phyloP scores from a whole-genome alignment of 2,329 filamentous ascomycete genomes.

The Phialophora tarda region DNA sequence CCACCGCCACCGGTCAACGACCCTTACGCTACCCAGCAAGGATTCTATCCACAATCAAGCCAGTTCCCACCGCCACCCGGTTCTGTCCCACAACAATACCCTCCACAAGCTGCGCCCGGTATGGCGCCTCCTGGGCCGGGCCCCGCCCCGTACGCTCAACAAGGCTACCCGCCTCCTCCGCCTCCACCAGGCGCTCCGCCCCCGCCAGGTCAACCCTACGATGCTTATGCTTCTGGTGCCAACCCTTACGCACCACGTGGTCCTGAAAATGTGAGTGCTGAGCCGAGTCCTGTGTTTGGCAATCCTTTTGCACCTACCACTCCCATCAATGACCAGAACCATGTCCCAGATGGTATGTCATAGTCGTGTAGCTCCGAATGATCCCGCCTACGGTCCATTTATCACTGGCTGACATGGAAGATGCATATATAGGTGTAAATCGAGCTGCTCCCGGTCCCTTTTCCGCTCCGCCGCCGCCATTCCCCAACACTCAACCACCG shows the following conservation, averaged over 20 bases:
- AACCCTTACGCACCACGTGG: constrained; percentile 50
- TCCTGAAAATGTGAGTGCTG: constrained; percentile 59
- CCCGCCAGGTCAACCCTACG: constrained; percentile 34
- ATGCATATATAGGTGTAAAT: constrained; percentile 29
- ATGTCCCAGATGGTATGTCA: constrained; percentile 52
- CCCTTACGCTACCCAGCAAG: constrained; percentile 43
- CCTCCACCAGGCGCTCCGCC: constrained; percentile 48
- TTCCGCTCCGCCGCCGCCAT: constrained; percentile 33
- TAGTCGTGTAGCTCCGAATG: constrained; percentile 31
- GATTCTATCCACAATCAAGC: constrained; percentile 50
- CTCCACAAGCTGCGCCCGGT: constrained; percentile 30
- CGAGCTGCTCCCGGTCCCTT: constrained; percentile 13
- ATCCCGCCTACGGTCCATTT: constrained; percentile 12
- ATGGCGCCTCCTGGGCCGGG: constrained; percentile 23
- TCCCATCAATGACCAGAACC: constrained; percentile 45
- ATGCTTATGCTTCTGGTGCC: constrained; percentile 47
- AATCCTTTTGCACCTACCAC: constrained; percentile 40
- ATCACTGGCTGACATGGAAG: background rate
- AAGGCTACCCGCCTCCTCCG: constrained; percentile 48
- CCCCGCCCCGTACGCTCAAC: constrained; percentile 35
- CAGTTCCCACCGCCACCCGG: constrained; percentile 53
- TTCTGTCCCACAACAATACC: constrained; percentile 33
- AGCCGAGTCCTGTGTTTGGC: constrained; percentile 42
- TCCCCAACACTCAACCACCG: constrained; percentile 20
- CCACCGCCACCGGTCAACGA: constrained; percentile 43